A percentile compares a stretch with the other conserved stretches of the same genome.
These are phyloP conservation scores for Ophiorrhiza pumila DNA, from an alignment of 257 asterid species.

Conservation along the genomic window DNA sequence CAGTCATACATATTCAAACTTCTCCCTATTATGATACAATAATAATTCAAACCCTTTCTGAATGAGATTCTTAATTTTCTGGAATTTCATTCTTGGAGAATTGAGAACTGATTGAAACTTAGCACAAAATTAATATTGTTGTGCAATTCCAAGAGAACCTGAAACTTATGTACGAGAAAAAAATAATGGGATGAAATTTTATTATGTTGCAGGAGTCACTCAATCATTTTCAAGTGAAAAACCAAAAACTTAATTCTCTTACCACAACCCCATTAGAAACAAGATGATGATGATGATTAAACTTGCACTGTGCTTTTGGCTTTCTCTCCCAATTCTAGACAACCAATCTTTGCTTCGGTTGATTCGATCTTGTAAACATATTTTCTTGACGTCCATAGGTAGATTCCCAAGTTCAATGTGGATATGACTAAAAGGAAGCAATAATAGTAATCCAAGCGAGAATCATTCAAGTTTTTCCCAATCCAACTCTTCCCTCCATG, in stretches of 20 bases:
- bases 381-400: constrained; percentile 54
- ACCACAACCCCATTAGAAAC: neutral
- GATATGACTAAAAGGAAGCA: constrained; percentile 57
- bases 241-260: neutral
- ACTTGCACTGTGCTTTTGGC: constrained; percentile 28
- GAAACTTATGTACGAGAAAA: too few relatives aligned
- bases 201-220: neutral
- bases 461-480: constrained; percentile 70
- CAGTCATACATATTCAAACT: too few relatives aligned
- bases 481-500: constrained; percentile 74
- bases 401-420: constrained; percentile 40
- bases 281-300: constrained; percentile 34
- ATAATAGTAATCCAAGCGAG: constrained; percentile 78
- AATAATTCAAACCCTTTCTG: too few relatives aligned
- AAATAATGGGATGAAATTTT: too few relatives aligned
- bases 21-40: too few relatives aligned
- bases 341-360: constrained; percentile 33
- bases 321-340: constrained; percentile 42
- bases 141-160: too few relatives aligned
- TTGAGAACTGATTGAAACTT: too few relatives aligned
- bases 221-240: neutral
- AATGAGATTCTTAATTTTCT: too few relatives aligned
- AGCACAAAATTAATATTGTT: too few relatives aligned
- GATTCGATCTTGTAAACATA: constrained; percentile 65
- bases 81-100: too few relatives aligned